A percentile compares a stretch with the other conserved stretches of the same genome.
These are phyloP conservation scores for Colletotrichum destructivum DNA, from an alignment of 2,329 filamentous ascomycete species.

Conservation along the genomic window DNA sequence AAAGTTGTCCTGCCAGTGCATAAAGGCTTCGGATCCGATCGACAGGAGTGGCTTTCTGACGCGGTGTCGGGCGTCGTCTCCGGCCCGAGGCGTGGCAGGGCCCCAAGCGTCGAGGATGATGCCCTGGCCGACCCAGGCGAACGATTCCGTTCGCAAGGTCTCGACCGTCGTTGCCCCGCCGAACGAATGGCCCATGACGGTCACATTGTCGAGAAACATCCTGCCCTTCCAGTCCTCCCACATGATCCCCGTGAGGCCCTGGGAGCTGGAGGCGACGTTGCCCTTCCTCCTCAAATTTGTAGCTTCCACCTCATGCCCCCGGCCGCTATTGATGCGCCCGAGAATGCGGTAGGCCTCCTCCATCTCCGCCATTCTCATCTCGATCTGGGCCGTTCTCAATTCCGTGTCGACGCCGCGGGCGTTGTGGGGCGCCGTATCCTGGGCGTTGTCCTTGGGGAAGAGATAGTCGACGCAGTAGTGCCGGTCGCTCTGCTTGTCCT, in stretches of 20 bases:
- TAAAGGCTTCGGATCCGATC: conserved; percentile 79
- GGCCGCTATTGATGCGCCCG: conserved; percentile 67
- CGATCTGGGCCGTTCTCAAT: conserved; percentile 73
- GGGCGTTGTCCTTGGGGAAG: conserved; percentile 70
- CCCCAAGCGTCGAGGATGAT: conserved; percentile 79
- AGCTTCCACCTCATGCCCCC: conserved; percentile 64
- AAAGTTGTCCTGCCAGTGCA: conserved; percentile 78
- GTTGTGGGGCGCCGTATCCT: conserved; percentile 68
- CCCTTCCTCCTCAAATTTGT: conserved; percentile 71
- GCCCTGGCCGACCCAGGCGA: conserved; percentile 72
- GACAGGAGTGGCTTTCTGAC: conserved; percentile 70
- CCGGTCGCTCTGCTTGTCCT: conserved; percentile 46
- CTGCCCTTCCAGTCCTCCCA: conserved; percentile 72
- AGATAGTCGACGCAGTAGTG: conserved; percentile 73
- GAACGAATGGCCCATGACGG: conserved; percentile 77
- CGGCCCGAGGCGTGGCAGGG: conserved; percentile 61
- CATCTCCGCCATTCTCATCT: conserved; percentile 75
- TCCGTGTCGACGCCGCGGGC: conserved; percentile 72
- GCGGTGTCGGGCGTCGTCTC: conserved; percentile 60
- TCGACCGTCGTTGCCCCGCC: conserved; percentile 76
- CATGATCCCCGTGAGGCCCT: conserved; percentile 68
- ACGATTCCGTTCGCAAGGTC: conserved; percentile 67
- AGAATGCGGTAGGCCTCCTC: conserved; percentile 74
- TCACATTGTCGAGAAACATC: conserved; percentile 69
- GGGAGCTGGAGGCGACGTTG: conserved; percentile 71